Percentiles rank a stretch among this genome's conserved stretches.
Conservation (phyloP, 2,329 filamentous ascomycete species). For the Pyricularia sp. region DNA sequence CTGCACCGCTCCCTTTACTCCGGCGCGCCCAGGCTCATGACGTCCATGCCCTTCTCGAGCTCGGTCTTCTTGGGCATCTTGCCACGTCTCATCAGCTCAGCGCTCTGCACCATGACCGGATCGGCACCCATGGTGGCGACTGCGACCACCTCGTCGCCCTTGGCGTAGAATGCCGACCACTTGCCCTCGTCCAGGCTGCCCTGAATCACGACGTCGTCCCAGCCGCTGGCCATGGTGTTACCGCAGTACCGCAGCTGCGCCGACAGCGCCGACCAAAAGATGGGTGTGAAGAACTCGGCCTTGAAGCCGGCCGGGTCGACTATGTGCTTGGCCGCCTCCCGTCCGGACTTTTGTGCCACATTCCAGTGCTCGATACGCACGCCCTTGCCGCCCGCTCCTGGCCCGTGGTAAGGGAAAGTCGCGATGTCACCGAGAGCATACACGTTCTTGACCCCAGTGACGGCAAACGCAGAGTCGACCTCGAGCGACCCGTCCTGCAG, state of each 20-base stretch:
- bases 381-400: constrained; percentile 63
- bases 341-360: constrained; percentile 88
- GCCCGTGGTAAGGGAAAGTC: constrained; percentile 87
- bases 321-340: constrained; percentile 70
- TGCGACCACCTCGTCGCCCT: constrained; percentile 78
- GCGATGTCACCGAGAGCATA: constrained; percentile 95
- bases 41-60: constrained; percentile 52
- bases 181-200: constrained; percentile 69
- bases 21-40: constrained; percentile 31
- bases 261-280: constrained; percentile 95
- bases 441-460: constrained; percentile 69
- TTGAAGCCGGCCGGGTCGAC: constrained; percentile 46
- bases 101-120: constrained; percentile 72
- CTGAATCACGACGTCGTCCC: constrained; percentile 74
- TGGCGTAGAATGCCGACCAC: constrained; percentile 84
- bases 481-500: constrained; percentile 78
- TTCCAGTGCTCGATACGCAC: constrained; percentile 97
- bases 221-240: constrained; percentile 65
- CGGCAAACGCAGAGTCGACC: constrained; percentile 71
- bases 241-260: constrained; percentile 89
- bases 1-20: constrained; percentile 13
- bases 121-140: constrained; percentile 88
- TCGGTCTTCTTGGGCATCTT: constrained; percentile 80
- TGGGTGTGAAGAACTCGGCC: constrained; percentile 71
- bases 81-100: constrained; percentile 73